Conservation (phyloP, 768 basidiomycete genomes). For the Crassisporium funariophilum region DNA sequence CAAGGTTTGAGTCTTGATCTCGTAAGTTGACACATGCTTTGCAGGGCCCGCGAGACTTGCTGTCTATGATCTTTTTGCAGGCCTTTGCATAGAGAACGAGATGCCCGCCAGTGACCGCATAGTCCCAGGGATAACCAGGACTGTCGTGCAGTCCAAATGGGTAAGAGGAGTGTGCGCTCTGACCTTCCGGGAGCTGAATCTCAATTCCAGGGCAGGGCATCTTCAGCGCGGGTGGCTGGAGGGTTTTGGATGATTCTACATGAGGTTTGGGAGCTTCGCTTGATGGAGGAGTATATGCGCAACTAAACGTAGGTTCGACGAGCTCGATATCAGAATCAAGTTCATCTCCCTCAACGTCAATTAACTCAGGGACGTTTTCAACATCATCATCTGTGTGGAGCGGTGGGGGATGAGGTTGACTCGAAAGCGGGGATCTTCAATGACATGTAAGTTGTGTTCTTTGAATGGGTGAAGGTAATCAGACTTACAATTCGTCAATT, state of each 20-base stretch:
- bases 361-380: no score
- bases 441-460: background rate
- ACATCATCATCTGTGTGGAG: no score
- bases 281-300: background rate
- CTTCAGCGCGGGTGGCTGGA: background rate
- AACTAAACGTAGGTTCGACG: no score
- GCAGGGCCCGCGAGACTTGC: background rate
- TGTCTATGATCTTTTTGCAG: background rate
- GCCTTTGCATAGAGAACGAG: background rate
- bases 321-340: no score
- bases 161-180: conserved; percentile 5
- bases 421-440: no score
- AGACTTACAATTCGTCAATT: background rate
- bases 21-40: background rate
- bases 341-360: no score
- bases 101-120: background rate
- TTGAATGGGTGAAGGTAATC: background rate
- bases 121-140: conserved; percentile 6
- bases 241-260: no score
- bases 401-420: no score
- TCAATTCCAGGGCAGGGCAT: background rate
- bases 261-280: background rate
- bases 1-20: background rate
- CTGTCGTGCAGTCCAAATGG: conserved; percentile 4
- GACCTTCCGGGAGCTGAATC: no score